These are phyloP conservation scores for Gyrodon lividus DNA, from an alignment of 768 basidiomycete genomes.

Conservation along the genomic window DNA sequence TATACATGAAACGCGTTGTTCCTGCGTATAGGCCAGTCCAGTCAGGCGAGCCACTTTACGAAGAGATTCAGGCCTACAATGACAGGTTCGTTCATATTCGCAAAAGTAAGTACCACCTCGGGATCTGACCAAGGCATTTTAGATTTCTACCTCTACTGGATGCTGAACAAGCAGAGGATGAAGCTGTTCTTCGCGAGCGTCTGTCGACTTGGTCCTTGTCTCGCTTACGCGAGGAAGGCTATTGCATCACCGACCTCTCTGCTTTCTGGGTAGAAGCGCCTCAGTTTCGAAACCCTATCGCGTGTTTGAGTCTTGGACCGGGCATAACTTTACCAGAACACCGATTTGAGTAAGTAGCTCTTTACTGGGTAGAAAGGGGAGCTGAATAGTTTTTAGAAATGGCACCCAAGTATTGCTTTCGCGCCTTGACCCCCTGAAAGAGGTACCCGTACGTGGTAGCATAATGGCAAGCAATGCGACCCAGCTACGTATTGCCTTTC, in stretches of 20 bases:
- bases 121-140: not conserved
- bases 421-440: constrained; percentile 57
- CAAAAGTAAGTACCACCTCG: not conserved
- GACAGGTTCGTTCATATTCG: constrained; percentile 41
- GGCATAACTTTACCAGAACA: constrained; percentile 63
- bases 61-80: constrained; percentile 53
- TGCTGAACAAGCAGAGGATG: constrained; percentile 65
- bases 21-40: constrained; percentile 35
- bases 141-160: constrained; percentile 50
- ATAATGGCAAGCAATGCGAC: constrained; percentile 50
- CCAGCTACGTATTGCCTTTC: constrained; percentile 59
- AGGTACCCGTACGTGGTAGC: constrained; percentile 52
- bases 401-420: constrained; percentile 70
- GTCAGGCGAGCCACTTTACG: constrained; percentile 43
- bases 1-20: constrained; percentile 38
- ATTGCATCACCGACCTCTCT: constrained; percentile 61
- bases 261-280: constrained; percentile 70
- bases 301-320: constrained; percentile 63
- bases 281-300: constrained; percentile 64
- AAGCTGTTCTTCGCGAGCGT: constrained; percentile 58
- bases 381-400: constrained; percentile 42
- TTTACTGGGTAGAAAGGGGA: not conserved
- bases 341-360: constrained; percentile 60
- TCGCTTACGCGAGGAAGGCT: constrained; percentile 66
- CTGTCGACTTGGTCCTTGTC: constrained; percentile 65